Evolutionary conservation across 2,329 filamentous ascomycete genomes (phyloP).

Genomic region (Calonectria naviculata): DNA sequence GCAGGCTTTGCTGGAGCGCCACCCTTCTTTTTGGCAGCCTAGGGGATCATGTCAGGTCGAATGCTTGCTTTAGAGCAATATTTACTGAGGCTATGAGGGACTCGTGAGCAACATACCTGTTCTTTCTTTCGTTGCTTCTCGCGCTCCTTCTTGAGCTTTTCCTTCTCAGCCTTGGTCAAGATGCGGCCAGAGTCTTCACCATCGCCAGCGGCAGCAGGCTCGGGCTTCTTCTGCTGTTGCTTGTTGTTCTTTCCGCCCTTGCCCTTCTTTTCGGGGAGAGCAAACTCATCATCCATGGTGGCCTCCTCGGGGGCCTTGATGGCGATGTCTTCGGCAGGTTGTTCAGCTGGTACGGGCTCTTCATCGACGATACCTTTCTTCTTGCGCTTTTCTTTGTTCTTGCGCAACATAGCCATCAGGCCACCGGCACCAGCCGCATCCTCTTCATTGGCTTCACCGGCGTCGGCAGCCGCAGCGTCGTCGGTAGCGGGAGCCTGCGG

Average conservation of each 20-base stretch:
- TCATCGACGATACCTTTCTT: conserved; percentile 86
- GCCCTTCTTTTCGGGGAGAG: conserved; percentile 80
- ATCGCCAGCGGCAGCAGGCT: conserved; percentile 63
- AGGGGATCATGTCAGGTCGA: conserved; percentile 23
- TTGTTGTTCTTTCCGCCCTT: conserved; percentile 65
- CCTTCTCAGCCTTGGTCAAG: conserved; percentile 98
- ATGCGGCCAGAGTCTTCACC: conserved; percentile 74
- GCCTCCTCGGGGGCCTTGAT: conserved; percentile 84
- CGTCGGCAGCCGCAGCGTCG: conserved; percentile 61
- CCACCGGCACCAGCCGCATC: conserved; percentile 70
- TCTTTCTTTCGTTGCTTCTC: conserved; percentile 99
- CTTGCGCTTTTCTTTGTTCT: conserved; percentile 87
- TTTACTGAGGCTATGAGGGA: not conserved
- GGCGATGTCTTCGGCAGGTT: conserved; percentile 72
- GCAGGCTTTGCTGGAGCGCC: conserved; percentile 45
- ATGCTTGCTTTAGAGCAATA: not conserved
- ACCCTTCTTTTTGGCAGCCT: conserved; percentile 86
- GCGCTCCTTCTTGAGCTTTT: conserved; percentile 96
- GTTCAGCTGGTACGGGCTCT: conserved; percentile 48
- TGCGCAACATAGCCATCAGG: conserved; percentile 82
- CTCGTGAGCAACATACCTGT: conserved; percentile 67
- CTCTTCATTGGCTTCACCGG: conserved; percentile 62
- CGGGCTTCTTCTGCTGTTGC: conserved; percentile 56
- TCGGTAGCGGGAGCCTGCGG: conserved; percentile 62
- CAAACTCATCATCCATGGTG: conserved; percentile 86